These are phyloP conservation scores for Mucuna pruriens DNA, from an alignment of 306 rosid species.

Conservation along the genomic window DNA sequence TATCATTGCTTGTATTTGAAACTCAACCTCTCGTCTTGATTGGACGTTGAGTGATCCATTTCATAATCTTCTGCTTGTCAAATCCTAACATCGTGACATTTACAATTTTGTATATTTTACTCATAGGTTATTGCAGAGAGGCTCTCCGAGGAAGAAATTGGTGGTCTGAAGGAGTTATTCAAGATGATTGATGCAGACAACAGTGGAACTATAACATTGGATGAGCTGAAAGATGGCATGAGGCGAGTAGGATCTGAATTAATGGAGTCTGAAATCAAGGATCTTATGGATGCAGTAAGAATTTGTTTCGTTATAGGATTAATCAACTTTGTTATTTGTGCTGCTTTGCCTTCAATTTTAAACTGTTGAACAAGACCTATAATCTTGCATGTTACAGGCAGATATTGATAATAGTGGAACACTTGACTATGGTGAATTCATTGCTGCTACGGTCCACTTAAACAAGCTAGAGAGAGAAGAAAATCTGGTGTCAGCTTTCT, in stretches of 20 bases:
- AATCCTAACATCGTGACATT: slow-evolving; percentile 1
- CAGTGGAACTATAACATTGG: slow-evolving; percentile 68
- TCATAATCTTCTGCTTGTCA: slow-evolving; percentile 13
- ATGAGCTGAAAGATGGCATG: slow-evolving; percentile 64
- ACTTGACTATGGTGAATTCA: slow-evolving; percentile 61
- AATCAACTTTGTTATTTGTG: slow-evolving; percentile 3
- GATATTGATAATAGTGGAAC: slow-evolving; percentile 66
- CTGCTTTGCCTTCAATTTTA: slow-evolving; percentile 10
- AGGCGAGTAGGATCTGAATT: slow-evolving; percentile 61
- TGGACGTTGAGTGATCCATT: slow-evolving; percentile 23
- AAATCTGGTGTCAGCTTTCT: slow-evolving; percentile 56
- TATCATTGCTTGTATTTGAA: background rate
- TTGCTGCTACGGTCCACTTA: slow-evolving; percentile 68
- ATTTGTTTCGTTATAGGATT: background rate
- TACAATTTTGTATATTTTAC: slow-evolving; percentile 16
- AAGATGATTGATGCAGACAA: slow-evolving; percentile 59
- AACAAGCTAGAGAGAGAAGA: slow-evolving; percentile 72
- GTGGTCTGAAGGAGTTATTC: slow-evolving; percentile 64
- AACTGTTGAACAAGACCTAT: slow-evolving; percentile 9
- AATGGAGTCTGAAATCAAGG: slow-evolving; percentile 65
- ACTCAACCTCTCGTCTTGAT: background rate
- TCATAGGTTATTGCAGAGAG: slow-evolving; percentile 63
- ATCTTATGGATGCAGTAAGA: slow-evolving; percentile 69
- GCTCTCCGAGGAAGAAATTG: slow-evolving; percentile 73
- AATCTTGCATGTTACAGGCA: slow-evolving; percentile 45